A percentile compares a stretch with the other conserved stretches of the same genome.
Conservation (phyloP, 768 basidiomycete species). For the Tulasnella sp. region DNA sequence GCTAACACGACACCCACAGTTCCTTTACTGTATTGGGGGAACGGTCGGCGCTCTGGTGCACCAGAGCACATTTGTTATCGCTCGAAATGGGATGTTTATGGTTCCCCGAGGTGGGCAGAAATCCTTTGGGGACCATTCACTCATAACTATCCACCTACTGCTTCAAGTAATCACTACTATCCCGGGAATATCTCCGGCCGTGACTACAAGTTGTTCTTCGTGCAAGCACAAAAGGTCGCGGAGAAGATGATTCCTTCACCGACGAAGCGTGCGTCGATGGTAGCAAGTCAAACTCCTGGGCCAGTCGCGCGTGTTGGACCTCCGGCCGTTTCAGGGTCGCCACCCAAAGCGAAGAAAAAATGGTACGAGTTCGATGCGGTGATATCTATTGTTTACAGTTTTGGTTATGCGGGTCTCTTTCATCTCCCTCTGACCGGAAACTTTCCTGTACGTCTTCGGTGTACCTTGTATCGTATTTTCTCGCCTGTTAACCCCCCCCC, state of each 20-base stretch:
- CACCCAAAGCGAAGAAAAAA: too few species aligned
- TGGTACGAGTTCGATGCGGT: too few species aligned
- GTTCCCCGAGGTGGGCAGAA: slow-evolving; percentile 68
- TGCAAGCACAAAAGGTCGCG: slow-evolving; percentile 62
- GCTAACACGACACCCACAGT: slow-evolving; percentile 33
- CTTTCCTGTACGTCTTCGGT: too few species aligned
- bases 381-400: too few species aligned
- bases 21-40: slow-evolving; percentile 78
- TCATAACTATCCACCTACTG: not conserved
- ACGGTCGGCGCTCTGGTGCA: slow-evolving; percentile 82
- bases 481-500: too few species aligned
- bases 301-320: too few species aligned
- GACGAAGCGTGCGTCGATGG: not conserved
- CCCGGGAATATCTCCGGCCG: slow-evolving; percentile 89
- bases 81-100: slow-evolving; percentile 78
- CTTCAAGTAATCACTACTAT: slow-evolving; percentile 78
- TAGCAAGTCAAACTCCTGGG: too few species aligned
- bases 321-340: too few species aligned
- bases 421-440: too few species aligned
- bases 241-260: slow-evolving; percentile 16
- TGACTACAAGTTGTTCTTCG: slow-evolving; percentile 83
- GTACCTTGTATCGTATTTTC: too few species aligned
- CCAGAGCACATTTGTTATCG: slow-evolving; percentile 65
- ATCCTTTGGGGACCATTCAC: not conserved
- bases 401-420: too few species aligned